Evolutionary conservation across 345 rosid genomes (phyloP).

Genomic region (Populus deltoides): DNA sequence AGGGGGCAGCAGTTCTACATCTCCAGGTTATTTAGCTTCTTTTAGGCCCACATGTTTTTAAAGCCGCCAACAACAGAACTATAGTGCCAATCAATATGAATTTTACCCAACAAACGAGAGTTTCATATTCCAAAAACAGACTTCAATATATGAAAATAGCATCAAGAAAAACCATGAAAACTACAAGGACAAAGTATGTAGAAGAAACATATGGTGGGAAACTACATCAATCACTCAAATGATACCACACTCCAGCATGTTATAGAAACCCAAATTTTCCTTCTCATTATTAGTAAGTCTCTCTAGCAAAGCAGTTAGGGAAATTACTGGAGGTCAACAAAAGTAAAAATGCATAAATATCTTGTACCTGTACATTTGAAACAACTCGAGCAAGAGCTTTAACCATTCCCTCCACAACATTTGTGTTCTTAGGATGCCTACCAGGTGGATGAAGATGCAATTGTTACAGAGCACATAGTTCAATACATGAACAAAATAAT

Average conservation of each 20-base stretch:
- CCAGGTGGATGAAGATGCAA: constrained; percentile 18
- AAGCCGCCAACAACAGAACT: background rate
- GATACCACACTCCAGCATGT: background rate
- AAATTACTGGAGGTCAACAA: background rate
- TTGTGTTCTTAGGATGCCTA: constrained; percentile 93
- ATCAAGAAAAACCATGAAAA: background rate
- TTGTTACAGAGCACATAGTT: background rate
- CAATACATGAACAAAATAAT: too few species aligned
- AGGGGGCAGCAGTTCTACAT: background rate
- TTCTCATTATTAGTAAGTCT: background rate
- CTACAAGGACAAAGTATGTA: background rate
- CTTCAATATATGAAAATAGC: background rate
- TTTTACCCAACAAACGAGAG: background rate
- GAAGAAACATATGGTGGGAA: background rate
- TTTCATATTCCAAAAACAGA: background rate
- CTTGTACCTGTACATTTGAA: constrained; percentile 82
- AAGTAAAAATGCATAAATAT: constrained; percentile 7
- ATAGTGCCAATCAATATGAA: background rate
- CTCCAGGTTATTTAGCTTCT: background rate
- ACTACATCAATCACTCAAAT: background rate
- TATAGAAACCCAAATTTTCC: background rate
- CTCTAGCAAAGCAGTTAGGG: background rate
- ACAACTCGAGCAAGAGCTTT: constrained; percentile 97
- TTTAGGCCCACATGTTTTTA: background rate
- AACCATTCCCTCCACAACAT: constrained; percentile 97